phyloP scores from a whole-genome alignment of 306 rosid species.

The Psophocarpus tetragonolobus region DNA sequence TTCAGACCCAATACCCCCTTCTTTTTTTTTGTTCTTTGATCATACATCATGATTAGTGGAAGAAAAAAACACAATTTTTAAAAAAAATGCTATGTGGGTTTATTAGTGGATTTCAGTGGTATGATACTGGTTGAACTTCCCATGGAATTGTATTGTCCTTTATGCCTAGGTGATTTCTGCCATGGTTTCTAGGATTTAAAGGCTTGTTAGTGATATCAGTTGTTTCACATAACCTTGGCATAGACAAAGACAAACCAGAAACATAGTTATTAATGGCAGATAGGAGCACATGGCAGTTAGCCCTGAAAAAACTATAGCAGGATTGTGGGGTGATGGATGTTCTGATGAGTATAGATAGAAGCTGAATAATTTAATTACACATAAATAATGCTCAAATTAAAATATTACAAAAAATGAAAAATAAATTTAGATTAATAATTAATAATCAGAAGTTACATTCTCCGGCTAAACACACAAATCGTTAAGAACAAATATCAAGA shows the following conservation, averaged over 20 bases:
- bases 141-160: conserved; percentile 9
- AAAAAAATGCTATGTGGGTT: background rate
- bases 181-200: conserved; percentile 6
- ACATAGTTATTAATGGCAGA: background rate
- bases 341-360: background rate
- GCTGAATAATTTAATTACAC: background rate
- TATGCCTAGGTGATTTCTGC: background rate
- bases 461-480: background rate
- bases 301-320: background rate
- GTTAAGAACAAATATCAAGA: background rate
- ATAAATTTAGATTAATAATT: background rate
- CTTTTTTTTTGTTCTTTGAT: background rate
- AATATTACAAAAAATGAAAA: background rate
- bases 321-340: background rate
- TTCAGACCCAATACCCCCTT: background rate
- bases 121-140: conserved; percentile 16
- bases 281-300: background rate
- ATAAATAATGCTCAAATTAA: background rate
- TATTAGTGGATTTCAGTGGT: background rate
- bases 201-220: background rate
- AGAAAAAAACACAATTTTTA: background rate
- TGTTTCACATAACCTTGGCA: background rate
- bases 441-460: background rate
- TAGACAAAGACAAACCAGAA: background rate
- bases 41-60: background rate